These are phyloP conservation scores for Rhodotorula graminis DNA, from an alignment of 768 basidiomycete species.

Conservation along the genomic window DNA sequence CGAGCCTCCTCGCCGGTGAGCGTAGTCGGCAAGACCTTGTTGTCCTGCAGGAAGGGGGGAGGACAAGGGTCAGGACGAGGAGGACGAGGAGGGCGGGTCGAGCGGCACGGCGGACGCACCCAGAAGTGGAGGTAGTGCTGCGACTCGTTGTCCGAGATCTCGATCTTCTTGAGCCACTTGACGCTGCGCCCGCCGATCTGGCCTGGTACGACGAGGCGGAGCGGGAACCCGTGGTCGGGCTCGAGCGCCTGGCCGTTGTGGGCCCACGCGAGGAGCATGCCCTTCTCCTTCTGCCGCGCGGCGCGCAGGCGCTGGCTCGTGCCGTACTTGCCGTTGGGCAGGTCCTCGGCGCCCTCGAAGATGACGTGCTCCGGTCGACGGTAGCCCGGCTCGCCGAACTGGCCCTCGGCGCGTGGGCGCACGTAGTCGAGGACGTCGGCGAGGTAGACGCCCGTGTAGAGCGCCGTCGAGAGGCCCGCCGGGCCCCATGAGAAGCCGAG, in stretches of 20 bases:
- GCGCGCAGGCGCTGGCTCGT: slow-evolving; percentile 54
- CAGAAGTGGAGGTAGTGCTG: slow-evolving; percentile 55
- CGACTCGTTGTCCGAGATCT: slow-evolving; percentile 54
- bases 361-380: slow-evolving; percentile 52
- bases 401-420: slow-evolving; percentile 45
- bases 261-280: slow-evolving; percentile 57
- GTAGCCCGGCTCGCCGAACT: slow-evolving; percentile 41
- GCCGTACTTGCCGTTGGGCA: slow-evolving; percentile 62
- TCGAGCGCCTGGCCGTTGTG: slow-evolving; percentile 60
- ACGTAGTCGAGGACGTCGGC: slow-evolving; percentile 56
- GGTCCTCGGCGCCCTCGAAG: slow-evolving; percentile 59
- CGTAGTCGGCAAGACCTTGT: slow-evolving; percentile 59
- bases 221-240: slow-evolving; percentile 63
- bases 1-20: slow-evolving; percentile 56
- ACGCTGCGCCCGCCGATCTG: slow-evolving; percentile 54
- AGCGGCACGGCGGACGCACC: slow-evolving; percentile 38
- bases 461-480: slow-evolving; percentile 52
- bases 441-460: slow-evolving; percentile 61
- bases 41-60: slow-evolving; percentile 49
- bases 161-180: slow-evolving; percentile 60
- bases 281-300: slow-evolving; percentile 52
- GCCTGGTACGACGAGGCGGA: slow-evolving; percentile 62
- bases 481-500: slow-evolving; percentile 41
- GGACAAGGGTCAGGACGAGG: no score
- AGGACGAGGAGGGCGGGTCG: background rate